Conservation (phyloP, 129 eudicot species). For the Pulicaria dysenterica region DNA sequence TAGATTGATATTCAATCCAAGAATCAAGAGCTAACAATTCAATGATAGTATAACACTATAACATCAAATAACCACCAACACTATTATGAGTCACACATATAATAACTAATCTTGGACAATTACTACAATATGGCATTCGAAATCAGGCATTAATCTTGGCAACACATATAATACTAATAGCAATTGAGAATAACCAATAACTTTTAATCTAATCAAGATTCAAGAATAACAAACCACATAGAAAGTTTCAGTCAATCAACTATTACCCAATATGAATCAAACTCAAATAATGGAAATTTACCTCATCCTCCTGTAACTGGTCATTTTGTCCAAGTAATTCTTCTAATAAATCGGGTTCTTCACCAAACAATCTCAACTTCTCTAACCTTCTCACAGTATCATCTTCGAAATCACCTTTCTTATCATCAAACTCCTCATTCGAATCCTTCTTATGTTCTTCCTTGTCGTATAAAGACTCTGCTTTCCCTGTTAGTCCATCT, state of each 20-base stretch:
- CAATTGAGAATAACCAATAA: no score
- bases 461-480: neutral
- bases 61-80: neutral
- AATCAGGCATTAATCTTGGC: no score
- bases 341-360: slow-evolving; percentile 58
- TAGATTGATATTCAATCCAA: neutral
- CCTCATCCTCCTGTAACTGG: slow-evolving; percentile 93
- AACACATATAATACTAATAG: no score
- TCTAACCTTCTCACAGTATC: slow-evolving; percentile 37
- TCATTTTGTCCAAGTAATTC: slow-evolving; percentile 58
- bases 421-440: slow-evolving; percentile 23
- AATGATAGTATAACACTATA: neutral
- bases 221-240: neutral
- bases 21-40: neutral
- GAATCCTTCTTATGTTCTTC: slow-evolving; percentile 25
- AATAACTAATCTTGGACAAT: no score
- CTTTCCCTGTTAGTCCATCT: slow-evolving; percentile 20
- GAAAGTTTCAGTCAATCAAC: neutral
- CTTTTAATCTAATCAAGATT: no score
- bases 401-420: slow-evolving; percentile 10
- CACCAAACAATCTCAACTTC: slow-evolving; percentile 42
- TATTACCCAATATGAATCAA: neutral
- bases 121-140: no score
- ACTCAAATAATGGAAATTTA: slow-evolving; percentile 9
- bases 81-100: neutral